These are phyloP conservation scores for Exophiala sp. DNA, from an alignment of 2,329 filamentous ascomycete species.

Conservation along the genomic window DNA sequence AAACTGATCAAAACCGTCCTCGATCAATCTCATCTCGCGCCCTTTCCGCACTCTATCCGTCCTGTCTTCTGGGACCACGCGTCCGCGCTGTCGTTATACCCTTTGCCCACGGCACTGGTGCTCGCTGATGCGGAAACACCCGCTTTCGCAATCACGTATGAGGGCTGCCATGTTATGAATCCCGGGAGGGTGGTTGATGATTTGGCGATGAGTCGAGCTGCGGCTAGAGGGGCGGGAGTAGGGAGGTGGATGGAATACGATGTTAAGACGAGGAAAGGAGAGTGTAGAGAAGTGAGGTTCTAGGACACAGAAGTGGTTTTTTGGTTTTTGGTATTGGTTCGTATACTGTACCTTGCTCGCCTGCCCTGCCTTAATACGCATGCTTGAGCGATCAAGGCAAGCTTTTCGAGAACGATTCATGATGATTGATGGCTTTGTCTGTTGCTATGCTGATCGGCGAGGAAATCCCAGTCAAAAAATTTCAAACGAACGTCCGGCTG, in stretches of 20 bases:
- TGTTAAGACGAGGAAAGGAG: conserved; percentile 55
- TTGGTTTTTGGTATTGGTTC: not conserved
- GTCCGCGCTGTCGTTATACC: conserved; percentile 71
- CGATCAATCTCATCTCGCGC: conserved; percentile 81
- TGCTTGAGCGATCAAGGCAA: not conserved
- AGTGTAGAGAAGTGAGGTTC: conserved; percentile 57
- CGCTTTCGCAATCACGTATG: conserved; percentile 82
- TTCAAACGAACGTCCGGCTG: too few relatives aligned
- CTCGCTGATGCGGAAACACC: conserved; percentile 76
- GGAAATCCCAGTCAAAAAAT: too few relatives aligned
- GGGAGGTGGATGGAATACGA: conserved; percentile 87
- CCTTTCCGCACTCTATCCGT: conserved; percentile 71
- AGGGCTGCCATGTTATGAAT: conserved; percentile 94
- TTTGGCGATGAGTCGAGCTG: conserved; percentile 43
- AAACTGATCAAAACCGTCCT: conserved; percentile 86
- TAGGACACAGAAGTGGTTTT: conserved; percentile 30
- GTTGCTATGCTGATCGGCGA: too few relatives aligned
- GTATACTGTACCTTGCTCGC: too few relatives aligned
- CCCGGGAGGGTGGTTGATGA: conserved; percentile 63
- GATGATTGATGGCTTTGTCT: too few relatives aligned
- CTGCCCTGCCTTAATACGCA: too few relatives aligned
- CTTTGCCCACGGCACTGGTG: conserved; percentile 75
- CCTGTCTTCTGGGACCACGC: conserved; percentile 89
- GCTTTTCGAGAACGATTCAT: not conserved
- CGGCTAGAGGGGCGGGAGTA: conserved; percentile 39